A percentile compares a stretch with the other conserved stretches of the same genome.
Evolutionary conservation across 1,284 basidiomycete species (phyloP).

Genomic region (Tilletia caries): DNA sequence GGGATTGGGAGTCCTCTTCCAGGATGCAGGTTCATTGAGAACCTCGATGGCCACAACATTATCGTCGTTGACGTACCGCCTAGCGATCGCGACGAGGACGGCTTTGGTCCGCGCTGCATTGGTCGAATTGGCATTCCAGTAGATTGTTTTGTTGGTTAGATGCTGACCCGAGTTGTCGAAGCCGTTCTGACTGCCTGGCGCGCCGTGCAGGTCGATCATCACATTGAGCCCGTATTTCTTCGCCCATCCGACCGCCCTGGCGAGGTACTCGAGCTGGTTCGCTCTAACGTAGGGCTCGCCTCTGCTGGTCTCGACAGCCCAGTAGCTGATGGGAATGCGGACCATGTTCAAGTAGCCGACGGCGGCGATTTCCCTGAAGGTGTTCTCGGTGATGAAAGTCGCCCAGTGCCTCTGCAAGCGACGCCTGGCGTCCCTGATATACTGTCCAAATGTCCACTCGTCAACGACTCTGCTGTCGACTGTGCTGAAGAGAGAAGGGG

Average conservation of each 20-base stretch:
- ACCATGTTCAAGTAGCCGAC: constrained; percentile 63
- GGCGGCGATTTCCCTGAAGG: constrained; percentile 69
- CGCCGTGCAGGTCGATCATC: constrained; percentile 67
- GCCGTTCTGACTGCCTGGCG: constrained; percentile 57
- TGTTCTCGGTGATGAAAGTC: constrained; percentile 73
- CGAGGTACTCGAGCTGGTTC: constrained; percentile 63
- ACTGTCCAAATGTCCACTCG: constrained; percentile 78
- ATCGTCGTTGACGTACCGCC: constrained; percentile 30
- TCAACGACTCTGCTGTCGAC: constrained; percentile 60
- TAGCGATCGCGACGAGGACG: constrained; percentile 62
- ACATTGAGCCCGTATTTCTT: constrained; percentile 71
- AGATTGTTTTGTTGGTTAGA: constrained; percentile 60
- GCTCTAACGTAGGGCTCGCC: constrained; percentile 83
- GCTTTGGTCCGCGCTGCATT: constrained; percentile 70
- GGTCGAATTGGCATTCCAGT: constrained; percentile 65
- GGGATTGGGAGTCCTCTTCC: background rate
- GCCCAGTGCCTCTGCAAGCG: constrained; percentile 65
- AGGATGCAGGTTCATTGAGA: constrained; percentile 41
- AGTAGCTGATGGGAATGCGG: constrained; percentile 80
- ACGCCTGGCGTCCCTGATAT: constrained; percentile 57
- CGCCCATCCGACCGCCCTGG: constrained; percentile 73
- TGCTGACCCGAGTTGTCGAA: constrained; percentile 66
- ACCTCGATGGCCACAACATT: constrained; percentile 42
- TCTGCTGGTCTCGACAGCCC: constrained; percentile 77
- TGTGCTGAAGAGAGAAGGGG: constrained; percentile 58